Conservation (phyloP, 495 filamentous ascomycete species). For the Neurospora hispaniola region DNA sequence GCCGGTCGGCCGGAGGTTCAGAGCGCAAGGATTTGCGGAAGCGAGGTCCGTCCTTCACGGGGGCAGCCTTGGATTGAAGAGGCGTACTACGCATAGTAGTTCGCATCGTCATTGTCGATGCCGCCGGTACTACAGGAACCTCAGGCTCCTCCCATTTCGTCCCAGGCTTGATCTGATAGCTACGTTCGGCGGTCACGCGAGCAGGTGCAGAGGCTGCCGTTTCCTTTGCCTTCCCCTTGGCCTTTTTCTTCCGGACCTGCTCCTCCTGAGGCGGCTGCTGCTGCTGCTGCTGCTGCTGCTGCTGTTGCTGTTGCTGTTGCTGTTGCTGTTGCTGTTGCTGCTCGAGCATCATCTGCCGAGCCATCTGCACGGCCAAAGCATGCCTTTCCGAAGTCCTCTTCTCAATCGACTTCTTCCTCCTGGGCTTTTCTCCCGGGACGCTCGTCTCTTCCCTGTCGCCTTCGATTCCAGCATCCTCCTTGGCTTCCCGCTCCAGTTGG, state of each 20-base stretch:
- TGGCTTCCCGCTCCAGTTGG: constrained; percentile 45
- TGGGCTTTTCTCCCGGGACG: constrained; percentile 17
- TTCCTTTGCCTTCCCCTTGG: background rate
- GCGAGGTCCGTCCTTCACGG: constrained; percentile 1
- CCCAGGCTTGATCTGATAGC: constrained; percentile 33
- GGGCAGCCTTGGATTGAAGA: constrained; percentile 1
- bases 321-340: background rate
- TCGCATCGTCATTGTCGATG: constrained; percentile 9
- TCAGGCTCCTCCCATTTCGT: constrained; percentile 18
- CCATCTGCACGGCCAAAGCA: constrained; percentile 17
- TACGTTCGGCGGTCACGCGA: constrained; percentile 17
- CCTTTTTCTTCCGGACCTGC: constrained; percentile 2
- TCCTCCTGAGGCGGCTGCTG: background rate
- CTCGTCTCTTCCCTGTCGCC: constrained; percentile 30
- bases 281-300: background rate
- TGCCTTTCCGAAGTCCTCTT: constrained; percentile 19
- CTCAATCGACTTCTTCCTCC: constrained; percentile 31
- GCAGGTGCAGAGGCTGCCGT: background rate
- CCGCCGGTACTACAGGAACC: constrained; percentile 1
- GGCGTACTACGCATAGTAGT: constrained; percentile 14
- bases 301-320: background rate
- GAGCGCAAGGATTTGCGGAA: constrained; percentile 24
- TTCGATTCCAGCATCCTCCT: constrained; percentile 36
- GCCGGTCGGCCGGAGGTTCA: background rate
- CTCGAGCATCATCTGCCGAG: constrained; percentile 18